These are phyloP conservation scores for Didymella arachidicola DNA, from an alignment of 2,329 filamentous ascomycete species.

Conservation along the genomic window DNA sequence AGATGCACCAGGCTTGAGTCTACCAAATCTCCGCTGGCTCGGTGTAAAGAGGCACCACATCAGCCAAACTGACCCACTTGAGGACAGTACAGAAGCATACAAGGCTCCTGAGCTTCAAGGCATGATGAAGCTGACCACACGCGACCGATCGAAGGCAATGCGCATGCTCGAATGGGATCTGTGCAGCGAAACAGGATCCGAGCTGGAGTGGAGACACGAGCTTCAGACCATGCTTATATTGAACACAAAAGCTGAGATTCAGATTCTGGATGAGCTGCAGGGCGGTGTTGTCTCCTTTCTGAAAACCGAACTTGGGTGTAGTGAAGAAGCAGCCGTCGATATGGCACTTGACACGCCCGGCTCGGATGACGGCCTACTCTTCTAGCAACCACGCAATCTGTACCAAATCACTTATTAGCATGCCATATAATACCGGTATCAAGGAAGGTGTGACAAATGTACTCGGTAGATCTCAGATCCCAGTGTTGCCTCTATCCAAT, in stretches of 20 bases:
- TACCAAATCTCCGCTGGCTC: constrained; percentile 68
- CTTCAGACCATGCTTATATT: constrained; percentile 77
- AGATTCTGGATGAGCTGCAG: constrained; percentile 64
- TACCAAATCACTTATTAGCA: not conserved
- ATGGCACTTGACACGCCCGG: constrained; percentile 8
- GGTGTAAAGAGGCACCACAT: constrained; percentile 60
- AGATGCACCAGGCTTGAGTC: constrained; percentile 35
- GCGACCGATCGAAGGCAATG: constrained; percentile 67
- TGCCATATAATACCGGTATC: not conserved
- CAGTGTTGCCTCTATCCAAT: constrained; percentile 38
- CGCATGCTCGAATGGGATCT: constrained; percentile 60
- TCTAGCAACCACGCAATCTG: constrained; percentile 23
- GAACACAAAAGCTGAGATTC: constrained; percentile 79
- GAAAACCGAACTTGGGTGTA: constrained; percentile 28
- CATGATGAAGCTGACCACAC: constrained; percentile 59
- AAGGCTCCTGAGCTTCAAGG: constrained; percentile 45
- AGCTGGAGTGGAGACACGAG: constrained; percentile 60
- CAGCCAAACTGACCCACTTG: constrained; percentile 24
- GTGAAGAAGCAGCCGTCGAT: constrained; percentile 12
- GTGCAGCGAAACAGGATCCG: constrained; percentile 43
- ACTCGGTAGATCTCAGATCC: constrained; percentile 24
- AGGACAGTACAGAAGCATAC: constrained; percentile 23
- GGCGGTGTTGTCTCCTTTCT: constrained; percentile 46
- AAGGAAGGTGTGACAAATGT: constrained; percentile 18
- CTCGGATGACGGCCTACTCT: constrained; percentile 40